Percentiles rank a stretch among this genome's conserved stretches.
phyloP scores from a whole-genome alignment of 225 moss, liverwort and hornwort species.

The Takakia lepidozioides region DNA sequence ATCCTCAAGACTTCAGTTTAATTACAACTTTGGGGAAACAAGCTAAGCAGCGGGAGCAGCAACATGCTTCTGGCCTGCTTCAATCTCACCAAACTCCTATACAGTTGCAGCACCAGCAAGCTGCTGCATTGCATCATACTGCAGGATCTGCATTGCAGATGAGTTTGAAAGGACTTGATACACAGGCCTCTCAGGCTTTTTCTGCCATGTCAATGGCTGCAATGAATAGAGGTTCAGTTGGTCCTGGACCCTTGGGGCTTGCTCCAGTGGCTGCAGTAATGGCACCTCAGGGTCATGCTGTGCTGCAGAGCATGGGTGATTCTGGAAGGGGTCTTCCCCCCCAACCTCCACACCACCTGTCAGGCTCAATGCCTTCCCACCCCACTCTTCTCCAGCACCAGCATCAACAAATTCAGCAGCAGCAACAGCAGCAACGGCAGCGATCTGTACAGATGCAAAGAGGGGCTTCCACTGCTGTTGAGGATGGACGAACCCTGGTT shows the following conservation, averaged over 20 bases:
- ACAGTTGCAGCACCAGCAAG: constrained; percentile 16
- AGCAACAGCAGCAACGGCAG: constrained; percentile 39
- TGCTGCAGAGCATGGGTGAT: constrained; percentile 65
- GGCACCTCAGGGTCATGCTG: constrained; percentile 88
- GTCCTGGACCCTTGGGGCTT: constrained; percentile 82
- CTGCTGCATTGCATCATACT: constrained; percentile 24
- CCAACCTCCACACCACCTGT: constrained; percentile 23
- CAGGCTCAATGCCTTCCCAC: constrained; percentile 19
- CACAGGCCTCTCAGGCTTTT: constrained; percentile 43
- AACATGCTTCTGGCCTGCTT: constrained; percentile 5
- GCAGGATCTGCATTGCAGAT: constrained; percentile 20
- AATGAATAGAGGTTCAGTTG: constrained; percentile 49
- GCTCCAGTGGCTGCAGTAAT: constrained; percentile 82
- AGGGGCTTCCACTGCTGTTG: constrained; percentile 15
- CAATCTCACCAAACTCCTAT: constrained; percentile 5
- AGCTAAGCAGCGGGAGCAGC: constrained; percentile 27
- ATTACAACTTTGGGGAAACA: constrained; percentile 47
- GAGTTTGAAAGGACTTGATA: constrained; percentile 48
- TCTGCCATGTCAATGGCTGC: constrained; percentile 42
- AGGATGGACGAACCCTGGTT: constrained; percentile 30
- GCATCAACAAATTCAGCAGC: constrained; percentile 20
- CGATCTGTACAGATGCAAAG: constrained; percentile 31
- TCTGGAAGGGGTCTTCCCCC: constrained; percentile 36
- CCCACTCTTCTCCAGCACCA: constrained; percentile 36
- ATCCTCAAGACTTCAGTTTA: constrained; percentile 52